Evolutionary conservation across 164 flowering plant species (phyloP), one percentile per base, ranked within the genome.

Genomic region (Magnolia kwangsiensis): DNA sequence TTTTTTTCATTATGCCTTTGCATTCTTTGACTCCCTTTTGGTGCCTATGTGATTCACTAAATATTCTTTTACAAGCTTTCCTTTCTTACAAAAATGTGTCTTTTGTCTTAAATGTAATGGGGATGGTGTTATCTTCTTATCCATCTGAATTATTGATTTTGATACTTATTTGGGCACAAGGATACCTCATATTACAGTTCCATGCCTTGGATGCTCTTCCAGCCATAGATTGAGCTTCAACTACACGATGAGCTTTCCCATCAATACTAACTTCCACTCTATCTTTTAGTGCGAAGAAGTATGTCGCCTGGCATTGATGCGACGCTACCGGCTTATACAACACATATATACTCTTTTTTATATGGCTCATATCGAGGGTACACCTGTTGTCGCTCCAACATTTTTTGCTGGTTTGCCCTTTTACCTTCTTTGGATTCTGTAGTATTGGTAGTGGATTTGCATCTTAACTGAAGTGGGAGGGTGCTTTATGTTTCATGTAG

Each of bases 321-420:
- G 98, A 85, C 94, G 99, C 63, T 95, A 93, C 79, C 92, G 92
- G 58, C 83, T 95, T 74, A 59, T 95, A 59, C 97, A 92, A 61
- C 93, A 90, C 79, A 79, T 95, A 67, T 95, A 93, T 82, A 91
- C 97, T 70, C 92, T 95, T 50, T 92, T 93, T 68, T 95, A 91
- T 77, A 68, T 89, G 82, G 92, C 99, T 72, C 96, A 95, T 83
- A 91, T 85, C 37, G 86, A 24, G 73, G 99, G 99, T 69, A 82
- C 86, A 79, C 96, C 88, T 20, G 95, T 95, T 74, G 93, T 94
- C 58, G 75, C 88, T 78, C 99, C 99, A 6, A 85, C 88, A 8
- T 95, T 95, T 82, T 93, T 95, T 77, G 90, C 97, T 78, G 99
- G 99, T 92, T 81, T 45, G 84, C 55, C 51, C 31, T 65, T 37